Conservation (phyloP, 2,329 filamentous ascomycete genomes). For the Fusarium sp. region DNA sequence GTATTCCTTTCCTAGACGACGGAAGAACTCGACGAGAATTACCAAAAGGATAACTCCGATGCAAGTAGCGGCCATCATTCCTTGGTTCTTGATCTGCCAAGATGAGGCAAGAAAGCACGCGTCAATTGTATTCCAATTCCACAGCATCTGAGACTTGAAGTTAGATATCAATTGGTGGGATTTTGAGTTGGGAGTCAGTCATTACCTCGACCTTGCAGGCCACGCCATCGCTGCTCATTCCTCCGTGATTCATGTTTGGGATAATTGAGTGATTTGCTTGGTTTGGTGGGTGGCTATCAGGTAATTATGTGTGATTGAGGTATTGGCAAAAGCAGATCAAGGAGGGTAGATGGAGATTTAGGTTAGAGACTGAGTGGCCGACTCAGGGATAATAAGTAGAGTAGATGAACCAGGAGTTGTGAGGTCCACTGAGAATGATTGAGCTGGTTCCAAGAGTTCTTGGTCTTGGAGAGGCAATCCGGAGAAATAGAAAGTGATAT, state of each 20-base stretch:
- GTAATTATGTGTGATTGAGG: background rate
- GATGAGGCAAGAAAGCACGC: conserved; percentile 75
- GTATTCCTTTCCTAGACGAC: conserved; percentile 77
- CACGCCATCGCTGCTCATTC: conserved; percentile 28
- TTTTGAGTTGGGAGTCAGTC: background rate
- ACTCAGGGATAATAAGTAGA: conserved; percentile 18
- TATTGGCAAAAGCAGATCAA: background rate
- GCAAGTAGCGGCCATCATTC: conserved; percentile 82
- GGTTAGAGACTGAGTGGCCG: conserved; percentile 1
- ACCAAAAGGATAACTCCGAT: conserved; percentile 80
- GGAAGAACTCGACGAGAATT: conserved; percentile 75
- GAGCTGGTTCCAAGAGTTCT: conserved; percentile 37
- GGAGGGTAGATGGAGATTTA: background rate
- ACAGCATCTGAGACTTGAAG: conserved; percentile 70
- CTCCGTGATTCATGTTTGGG: conserved; percentile 34
- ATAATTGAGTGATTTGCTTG: background rate
- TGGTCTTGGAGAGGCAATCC: background rate
- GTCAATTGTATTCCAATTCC: conserved; percentile 81
- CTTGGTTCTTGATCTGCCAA: conserved; percentile 77
- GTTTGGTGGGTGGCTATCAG: background rate
- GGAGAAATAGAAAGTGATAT: conserved; percentile 26
- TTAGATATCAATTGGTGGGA: background rate
- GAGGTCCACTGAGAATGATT: conserved; percentile 37
- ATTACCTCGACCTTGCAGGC: conserved; percentile 51
- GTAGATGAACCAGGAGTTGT: conserved; percentile 18